phyloP scores from a whole-genome alignment of 176 grass and related monocot genomes.

The Musa acuminata region DNA sequence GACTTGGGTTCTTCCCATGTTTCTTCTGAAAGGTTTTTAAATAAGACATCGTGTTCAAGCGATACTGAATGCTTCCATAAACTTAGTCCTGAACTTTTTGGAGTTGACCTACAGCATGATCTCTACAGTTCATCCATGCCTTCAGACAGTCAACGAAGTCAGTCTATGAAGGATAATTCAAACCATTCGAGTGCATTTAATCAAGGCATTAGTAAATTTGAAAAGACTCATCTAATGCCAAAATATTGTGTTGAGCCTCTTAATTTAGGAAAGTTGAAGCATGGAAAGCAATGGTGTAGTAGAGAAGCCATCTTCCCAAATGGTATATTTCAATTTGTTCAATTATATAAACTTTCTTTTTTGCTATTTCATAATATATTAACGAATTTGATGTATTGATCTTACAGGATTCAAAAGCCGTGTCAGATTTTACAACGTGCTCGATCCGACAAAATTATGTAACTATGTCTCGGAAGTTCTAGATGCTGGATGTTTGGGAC shows the following conservation, averaged over 20 bases:
- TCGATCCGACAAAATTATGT: slow-evolving; percentile 52
- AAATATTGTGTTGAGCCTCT: slow-evolving; percentile 40
- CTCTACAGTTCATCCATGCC: background rate
- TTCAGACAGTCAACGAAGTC: slow-evolving; percentile 29
- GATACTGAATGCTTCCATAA: slow-evolving; percentile 11
- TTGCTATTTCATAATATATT: slow-evolving; percentile 5
- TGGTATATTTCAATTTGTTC: slow-evolving; percentile 28
- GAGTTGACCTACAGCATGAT: slow-evolving; percentile 37
- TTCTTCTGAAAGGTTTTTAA: slow-evolving; percentile 5
- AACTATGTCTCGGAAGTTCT: slow-evolving; percentile 75
- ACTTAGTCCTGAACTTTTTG: slow-evolving; percentile 36
- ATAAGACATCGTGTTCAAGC: slow-evolving; percentile 10
- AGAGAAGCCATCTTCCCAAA: slow-evolving; percentile 77
- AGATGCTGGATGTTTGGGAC: slow-evolving; percentile 58
- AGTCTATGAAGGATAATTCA: slow-evolving; percentile 32
- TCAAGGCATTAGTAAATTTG: background rate
- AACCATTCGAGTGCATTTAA: slow-evolving; percentile 8
- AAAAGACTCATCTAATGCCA: slow-evolving; percentile 1
- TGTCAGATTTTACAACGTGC: slow-evolving; percentile 46
- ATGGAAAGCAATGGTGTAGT: slow-evolving; percentile 52
- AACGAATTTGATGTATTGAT: slow-evolving; percentile 20
- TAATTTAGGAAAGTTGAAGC: slow-evolving; percentile 44
- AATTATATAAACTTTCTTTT: slow-evolving; percentile 7
- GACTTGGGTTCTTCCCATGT: slow-evolving; percentile 22
- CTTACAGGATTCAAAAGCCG: slow-evolving; percentile 72